Evolutionary conservation across 1,139 yeast species (phyloP), one percentile per base, ranked within the genome.

Genomic region (Sugiyamaella japonica): DNA sequence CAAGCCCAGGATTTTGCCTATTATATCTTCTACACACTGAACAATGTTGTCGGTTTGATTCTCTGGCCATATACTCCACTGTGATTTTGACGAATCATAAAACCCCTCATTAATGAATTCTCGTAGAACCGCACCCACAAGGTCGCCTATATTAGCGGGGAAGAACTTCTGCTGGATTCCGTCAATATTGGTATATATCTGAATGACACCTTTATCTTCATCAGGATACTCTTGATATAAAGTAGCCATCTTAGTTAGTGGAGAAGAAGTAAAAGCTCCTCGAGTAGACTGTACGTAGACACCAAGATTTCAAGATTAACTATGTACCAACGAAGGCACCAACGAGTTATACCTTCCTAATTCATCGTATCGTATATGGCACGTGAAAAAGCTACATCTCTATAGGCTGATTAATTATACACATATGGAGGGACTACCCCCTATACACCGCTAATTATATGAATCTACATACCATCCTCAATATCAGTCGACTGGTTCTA

Each of bases 151-250:
- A 32, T 32, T 43, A 8, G 43, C 31, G 7, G 56, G 56, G 16
- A 48, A 48, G 47, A 53, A 53, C 17, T 43, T 48, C 10, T 48
- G 36, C 5, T 43, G 48, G 28, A 53, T 43, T 9, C 50, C 52
- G 17, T 48, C 49, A 15, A 53, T 48, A 32, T 53, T 48, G 15
- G n/a, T 48, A 38, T 37, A 53, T 10, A 53, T 38, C 25, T 44
- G 53, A 10, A 53, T 20, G 5, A 45, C 51, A 9, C 52, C 52
- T 8, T 40, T 45, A 44, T 53, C 56, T 12, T 48, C 56, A 42
- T 53, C 56, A 3, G 48, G 52, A 15, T 48, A 45, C 29, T 48
- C 56, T 39, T 36, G 48, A 20, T 48, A 43, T 7, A 42, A 31
- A 25, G 37, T 36, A 9, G 42, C 16, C 50, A 51, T 40, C n/a